Base-by-base conservation (phyloP, 78 protist species). In the Bodo saltans region DNA sequence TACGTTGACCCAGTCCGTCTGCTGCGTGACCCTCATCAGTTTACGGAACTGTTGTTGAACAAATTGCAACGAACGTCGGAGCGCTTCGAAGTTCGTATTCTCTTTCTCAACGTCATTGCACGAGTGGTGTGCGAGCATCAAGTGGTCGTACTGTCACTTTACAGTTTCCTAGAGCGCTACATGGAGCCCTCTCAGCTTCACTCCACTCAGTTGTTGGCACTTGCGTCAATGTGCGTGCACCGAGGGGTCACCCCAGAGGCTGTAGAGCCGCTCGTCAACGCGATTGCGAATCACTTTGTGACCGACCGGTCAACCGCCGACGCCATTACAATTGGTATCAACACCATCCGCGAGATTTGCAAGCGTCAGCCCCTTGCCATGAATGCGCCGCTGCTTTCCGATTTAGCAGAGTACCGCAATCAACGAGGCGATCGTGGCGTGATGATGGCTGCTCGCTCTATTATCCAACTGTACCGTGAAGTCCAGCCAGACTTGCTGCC, bases 221-320 rank as follows among this genome's bases (percentile, higher is more conserved):
- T 78, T n/a, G 78, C 75, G n/a, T 91, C 95, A 4, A 95, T 91
- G 83, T 79, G 95, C 0, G 91, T 92, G 73, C 98, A 96, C 90
- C 89, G 84, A 32, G 78, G 83, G n/a, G 92, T 95, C 28, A 93
- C 94, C 3, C 97, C 97, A 11, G 98, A 96, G 23, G 85, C 70
- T 0, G 41, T 96, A 32, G 90, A 93, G 79, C 93, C 95, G 12
- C 38, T 96, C n/a, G 30, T 96, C 40, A 30, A 30, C 67, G 29
- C 89, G 21, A 75, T 94, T 30, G 94, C 88, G 11, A 74, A 89
- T 78, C 79, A 93, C 40, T 96, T 96, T 71, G 95, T 93, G 11
- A 84, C 83, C 78, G 97, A 94, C 69, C 81, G 90, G 28, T 76
- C 89, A 69, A 47, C 88, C 27, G 73, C 87, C n/a, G 98, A 93